Percentiles rank a stretch among this genome's conserved stretches.
These are phyloP conservation scores for Arachnomyces sp. DNA, from an alignment of 2,329 filamentous ascomycete species.

Conservation along the genomic window DNA sequence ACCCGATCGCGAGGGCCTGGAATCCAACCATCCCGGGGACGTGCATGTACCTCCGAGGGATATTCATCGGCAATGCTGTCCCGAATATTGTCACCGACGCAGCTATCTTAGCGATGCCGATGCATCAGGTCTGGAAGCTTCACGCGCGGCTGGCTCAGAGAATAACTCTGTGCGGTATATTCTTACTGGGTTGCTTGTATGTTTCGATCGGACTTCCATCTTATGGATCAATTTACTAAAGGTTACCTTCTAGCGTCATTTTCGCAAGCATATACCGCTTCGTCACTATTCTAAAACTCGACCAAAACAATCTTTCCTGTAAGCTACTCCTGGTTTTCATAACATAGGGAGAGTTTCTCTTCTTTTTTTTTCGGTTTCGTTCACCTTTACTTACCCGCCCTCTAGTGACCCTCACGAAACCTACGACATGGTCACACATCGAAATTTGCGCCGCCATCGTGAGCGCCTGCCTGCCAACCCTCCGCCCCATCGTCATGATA, in stretches of 20 bases:
- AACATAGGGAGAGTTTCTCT: no score
- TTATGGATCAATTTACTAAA: no score
- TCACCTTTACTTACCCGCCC: neutral
- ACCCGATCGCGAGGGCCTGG: constrained; percentile 44
- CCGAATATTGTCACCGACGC: constrained; percentile 26
- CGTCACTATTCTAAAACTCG: neutral
- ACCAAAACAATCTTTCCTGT: constrained; percentile 3
- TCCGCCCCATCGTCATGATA: neutral
- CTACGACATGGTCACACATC: constrained; percentile 1
- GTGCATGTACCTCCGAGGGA: constrained; percentile 38
- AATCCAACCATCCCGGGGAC: constrained; percentile 36
- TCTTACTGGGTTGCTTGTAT: constrained; percentile 22
- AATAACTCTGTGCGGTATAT: constrained; percentile 11
- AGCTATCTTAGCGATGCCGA: constrained; percentile 19
- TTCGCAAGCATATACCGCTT: constrained; percentile 2
- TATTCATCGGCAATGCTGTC: constrained; percentile 43
- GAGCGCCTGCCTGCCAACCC: constrained; percentile 2
- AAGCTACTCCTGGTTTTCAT: no score
- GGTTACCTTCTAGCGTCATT: constrained; percentile 1
- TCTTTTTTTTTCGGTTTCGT: no score
- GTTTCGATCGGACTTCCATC: neutral
- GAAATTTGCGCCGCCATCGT: constrained; percentile 1
- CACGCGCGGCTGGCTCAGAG: constrained; percentile 16
- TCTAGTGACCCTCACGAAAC: constrained; percentile 1
- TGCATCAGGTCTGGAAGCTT: constrained; percentile 19